Conservation (phyloP, 2,329 filamentous ascomycete species). For the Clarireedia sp. region DNA sequence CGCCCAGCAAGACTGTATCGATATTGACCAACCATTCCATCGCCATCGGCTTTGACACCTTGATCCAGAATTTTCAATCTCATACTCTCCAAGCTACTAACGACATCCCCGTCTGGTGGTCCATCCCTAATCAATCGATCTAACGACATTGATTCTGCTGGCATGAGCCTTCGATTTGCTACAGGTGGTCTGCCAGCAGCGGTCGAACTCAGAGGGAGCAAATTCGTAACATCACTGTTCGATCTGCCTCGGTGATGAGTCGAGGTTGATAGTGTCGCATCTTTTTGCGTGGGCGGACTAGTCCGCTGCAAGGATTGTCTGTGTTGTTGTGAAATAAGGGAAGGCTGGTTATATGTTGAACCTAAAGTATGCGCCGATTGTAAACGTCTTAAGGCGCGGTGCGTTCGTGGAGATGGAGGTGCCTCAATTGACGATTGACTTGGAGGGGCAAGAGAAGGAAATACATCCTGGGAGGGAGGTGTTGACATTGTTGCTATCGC, state of each 20-base stretch:
- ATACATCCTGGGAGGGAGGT: conserved; percentile 21
- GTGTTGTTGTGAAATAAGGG: conserved; percentile 57
- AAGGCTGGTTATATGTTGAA: conserved; percentile 41
- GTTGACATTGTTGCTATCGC: conserved; percentile 5
- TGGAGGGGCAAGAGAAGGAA: conserved; percentile 20
- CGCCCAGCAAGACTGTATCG: conserved; percentile 3
- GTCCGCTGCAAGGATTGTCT: conserved; percentile 36
- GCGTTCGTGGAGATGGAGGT: conserved; percentile 55
- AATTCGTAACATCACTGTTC: conserved; percentile 61
- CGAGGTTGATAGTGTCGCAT: conserved; percentile 13
- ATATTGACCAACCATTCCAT: conserved; percentile 62
- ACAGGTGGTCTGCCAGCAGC: conserved; percentile 37
- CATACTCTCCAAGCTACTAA: conserved; percentile 59
- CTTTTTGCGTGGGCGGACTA: conserved; percentile 7
- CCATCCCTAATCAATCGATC: conserved; percentile 76
- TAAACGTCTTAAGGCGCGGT: conserved; percentile 62
- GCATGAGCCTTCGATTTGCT: conserved; percentile 39
- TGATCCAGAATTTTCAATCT: conserved; percentile 67
- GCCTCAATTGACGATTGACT: conserved; percentile 34
- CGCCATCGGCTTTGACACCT: conserved; percentile 67
- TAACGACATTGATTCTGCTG: conserved; percentile 52
- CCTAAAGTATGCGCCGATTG: conserved; percentile 68
- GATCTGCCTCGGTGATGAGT: conserved; percentile 51
- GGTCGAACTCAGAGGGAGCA: conserved; percentile 31
- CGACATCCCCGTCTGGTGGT: conserved; percentile 61